phyloP scores from a whole-genome alignment of 169 alveolate species.

The Plasmodium berghei region DNA sequence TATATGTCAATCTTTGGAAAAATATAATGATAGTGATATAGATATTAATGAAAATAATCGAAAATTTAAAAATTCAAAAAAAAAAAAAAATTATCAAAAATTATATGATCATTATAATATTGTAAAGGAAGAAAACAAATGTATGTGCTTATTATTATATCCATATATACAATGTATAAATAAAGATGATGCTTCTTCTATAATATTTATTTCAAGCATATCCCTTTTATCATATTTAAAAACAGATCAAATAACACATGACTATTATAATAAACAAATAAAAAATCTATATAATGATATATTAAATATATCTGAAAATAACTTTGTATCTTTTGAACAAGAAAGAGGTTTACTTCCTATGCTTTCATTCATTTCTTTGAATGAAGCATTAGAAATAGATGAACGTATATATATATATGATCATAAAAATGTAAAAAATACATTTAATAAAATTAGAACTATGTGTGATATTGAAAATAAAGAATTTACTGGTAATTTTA shows the following conservation, averaged over 20 bases:
- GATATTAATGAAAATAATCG: background rate
- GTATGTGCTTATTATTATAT: conserved; percentile 40
- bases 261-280: conserved; percentile 47
- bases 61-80: background rate
- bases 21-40: background rate
- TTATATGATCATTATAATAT: conserved; percentile 5
- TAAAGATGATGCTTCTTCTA: conserved; percentile 62
- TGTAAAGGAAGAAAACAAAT: conserved; percentile 61
- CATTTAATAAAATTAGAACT: conserved; percentile 41
- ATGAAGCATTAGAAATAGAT: conserved; percentile 55
- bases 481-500: conserved; percentile 63
- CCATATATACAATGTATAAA: conserved; percentile 58
- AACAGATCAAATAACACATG: conserved; percentile 55
- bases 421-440: conserved; percentile 57
- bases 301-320: conserved; percentile 33
- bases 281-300: conserved; percentile 42
- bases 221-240: conserved; percentile 42
- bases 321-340: conserved; percentile 34
- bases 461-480: conserved; percentile 69
- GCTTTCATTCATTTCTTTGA: conserved; percentile 50
- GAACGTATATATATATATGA: conserved; percentile 65
- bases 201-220: conserved; percentile 42
- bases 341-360: conserved; percentile 61
- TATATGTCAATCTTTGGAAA: background rate
- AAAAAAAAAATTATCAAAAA: background rate